These are phyloP conservation scores for Laburnicola sp. DNA, from an alignment of 2,329 filamentous ascomycete species.

Conservation along the genomic window DNA sequence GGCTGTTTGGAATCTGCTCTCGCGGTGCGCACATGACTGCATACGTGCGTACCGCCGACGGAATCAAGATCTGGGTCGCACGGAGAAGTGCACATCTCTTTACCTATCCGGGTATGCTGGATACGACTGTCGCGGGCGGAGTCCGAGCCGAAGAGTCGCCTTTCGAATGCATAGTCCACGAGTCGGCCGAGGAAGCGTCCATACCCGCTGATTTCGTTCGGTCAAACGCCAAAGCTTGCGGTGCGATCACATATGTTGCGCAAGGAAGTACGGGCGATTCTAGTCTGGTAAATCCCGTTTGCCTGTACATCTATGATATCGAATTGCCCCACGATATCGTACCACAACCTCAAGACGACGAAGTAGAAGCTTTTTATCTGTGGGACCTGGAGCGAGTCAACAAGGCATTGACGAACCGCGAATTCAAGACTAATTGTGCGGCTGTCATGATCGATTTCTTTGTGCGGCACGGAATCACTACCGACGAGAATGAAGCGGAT, in stretches of 20 bases:
- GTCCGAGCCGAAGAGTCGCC: conserved; percentile 22
- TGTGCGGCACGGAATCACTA: conserved; percentile 77
- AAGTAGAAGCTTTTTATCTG: conserved; percentile 80
- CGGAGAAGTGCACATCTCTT: conserved; percentile 72
- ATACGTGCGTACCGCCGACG: conserved; percentile 41
- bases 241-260: conserved; percentile 80
- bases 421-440: conserved; percentile 90
- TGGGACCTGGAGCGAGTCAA: conserved; percentile 73
- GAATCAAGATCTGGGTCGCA: conserved; percentile 79
- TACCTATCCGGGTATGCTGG: conserved; percentile 82
- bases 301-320: conserved; percentile 41
- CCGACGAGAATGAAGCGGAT: conserved; percentile 72
- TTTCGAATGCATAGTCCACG: conserved; percentile 26
- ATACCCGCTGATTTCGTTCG: conserved; percentile 21
- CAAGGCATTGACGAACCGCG: conserved; percentile 65
- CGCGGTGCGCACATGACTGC: conserved; percentile 43
- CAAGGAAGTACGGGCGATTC: conserved; percentile 67
- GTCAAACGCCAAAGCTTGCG: conserved; percentile 42
- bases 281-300: conserved; percentile 32
- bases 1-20: conserved; percentile 44
- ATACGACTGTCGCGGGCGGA: conserved; percentile 58
- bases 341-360: conserved; percentile 58
- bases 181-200: conserved; percentile 31
- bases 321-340: conserved; percentile 23
- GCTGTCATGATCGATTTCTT: conserved; percentile 85